Base-by-base conservation (phyloP, 495 filamentous ascomycete genomes). In the Glarea lozoyensis region DNA sequence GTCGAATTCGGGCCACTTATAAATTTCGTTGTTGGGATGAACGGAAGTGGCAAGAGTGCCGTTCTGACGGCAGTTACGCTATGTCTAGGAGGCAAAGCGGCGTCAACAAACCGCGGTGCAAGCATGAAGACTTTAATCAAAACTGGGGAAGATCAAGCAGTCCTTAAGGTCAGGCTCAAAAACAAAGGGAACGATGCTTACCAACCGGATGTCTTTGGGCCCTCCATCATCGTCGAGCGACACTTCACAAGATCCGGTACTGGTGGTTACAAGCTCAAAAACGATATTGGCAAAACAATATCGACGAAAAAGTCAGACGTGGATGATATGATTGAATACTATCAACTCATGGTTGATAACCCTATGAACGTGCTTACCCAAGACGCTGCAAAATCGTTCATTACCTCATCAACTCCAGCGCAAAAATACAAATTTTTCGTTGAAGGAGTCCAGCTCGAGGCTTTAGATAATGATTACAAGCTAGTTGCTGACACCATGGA, bases 1-100 rank as follows among this genome's bases (percentile, higher is more conserved):
- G 81, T 94, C 36, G 74, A 82, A 29, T 68, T 99, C 13, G 90
- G 92, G 0, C 90, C 92, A 0, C 70, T 95, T 4, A 92, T 97
- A 51, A 99, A 97, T 60, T 99, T 97, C 62, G 88, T 99, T 38
- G 86, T 94, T 42, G 92, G 92, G 2, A 86, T 94, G 56, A 99
- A 99, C 60, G 92, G 92, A 30, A 97, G 92, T 55, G 92, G 92
- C n/a, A 99, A 99, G 66, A 96, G 90, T 58, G 92, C 92, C 17
- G 80, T 97, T 16, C 65, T 99, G n/a, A 96, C 92, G 2, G 92
- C 86, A 5, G 77, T 99, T 42, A 96, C 88, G 0, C 69, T 99
- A 22, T 97, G 93, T 54, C 70, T 99, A 6, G 93, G 92, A 25
- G 92, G 86, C 2, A 96, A 94, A 59, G 87, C 90, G n/a, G 83